phyloP scores from a whole-genome alignment of 1,284 basidiomycete species.

The Meripilus lineatus region DNA sequence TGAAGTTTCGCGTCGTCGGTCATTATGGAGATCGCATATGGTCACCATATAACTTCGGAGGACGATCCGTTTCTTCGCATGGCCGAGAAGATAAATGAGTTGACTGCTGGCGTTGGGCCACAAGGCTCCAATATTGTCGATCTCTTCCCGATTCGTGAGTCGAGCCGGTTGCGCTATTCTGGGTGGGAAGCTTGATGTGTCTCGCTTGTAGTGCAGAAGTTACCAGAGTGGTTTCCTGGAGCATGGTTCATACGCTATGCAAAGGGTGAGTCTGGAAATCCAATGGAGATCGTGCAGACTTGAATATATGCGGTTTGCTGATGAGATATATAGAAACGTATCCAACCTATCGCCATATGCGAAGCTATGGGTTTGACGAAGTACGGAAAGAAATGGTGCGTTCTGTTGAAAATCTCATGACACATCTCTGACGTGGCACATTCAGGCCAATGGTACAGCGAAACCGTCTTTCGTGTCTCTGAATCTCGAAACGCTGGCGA shows the following conservation, averaged over 20 bases:
- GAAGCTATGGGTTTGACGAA: conserved; percentile 11
- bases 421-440: too few relatives aligned
- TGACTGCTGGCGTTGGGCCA: background rate
- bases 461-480: conserved; percentile 14
- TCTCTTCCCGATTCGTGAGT: background rate
- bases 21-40: background rate
- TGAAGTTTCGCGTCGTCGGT: background rate
- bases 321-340: too few relatives aligned
- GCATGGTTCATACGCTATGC: conserved; percentile 4
- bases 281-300: too few relatives aligned
- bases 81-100: background rate
- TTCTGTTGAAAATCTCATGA: background rate
- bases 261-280: background rate
- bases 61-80: background rate
- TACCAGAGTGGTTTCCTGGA: conserved; percentile 23
- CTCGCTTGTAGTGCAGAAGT: conserved; percentile 16
- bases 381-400: background rate
- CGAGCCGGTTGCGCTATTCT: background rate
- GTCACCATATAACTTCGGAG: background rate
- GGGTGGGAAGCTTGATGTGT: too few relatives aligned
- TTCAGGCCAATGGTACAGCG: conserved; percentile 15
- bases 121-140: background rate
- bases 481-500: conserved; percentile 17
- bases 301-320: too few relatives aligned
- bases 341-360: too few relatives aligned